Conservation (phyloP, 257 asterid genomes). For the Voacanga thouarsii region DNA sequence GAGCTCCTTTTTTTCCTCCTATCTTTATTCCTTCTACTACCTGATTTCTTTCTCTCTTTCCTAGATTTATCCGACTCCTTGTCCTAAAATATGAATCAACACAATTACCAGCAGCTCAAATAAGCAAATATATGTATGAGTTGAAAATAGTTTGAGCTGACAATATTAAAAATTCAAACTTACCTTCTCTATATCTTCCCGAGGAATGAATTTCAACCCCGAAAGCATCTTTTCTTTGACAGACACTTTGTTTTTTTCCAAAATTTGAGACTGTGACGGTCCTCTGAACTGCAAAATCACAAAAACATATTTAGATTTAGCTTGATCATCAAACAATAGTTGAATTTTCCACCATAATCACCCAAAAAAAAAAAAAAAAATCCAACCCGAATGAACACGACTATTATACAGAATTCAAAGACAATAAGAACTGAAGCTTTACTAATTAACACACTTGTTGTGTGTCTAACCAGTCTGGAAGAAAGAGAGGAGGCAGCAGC, state of each 20-base stretch:
- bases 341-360: background rate
- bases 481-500: background rate
- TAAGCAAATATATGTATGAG: background rate
- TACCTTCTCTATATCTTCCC: slow-evolving; percentile 38
- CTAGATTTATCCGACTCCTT: slow-evolving; percentile 31
- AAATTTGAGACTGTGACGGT: background rate
- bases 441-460: background rate
- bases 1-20: slow-evolving; percentile 43
- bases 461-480: background rate
- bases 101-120: background rate
- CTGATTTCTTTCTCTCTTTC: slow-evolving; percentile 44
- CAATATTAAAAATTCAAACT: background rate
- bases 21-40: slow-evolving; percentile 38
- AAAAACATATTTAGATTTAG: background rate
- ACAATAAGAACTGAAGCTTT: background rate
- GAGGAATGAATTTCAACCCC: slow-evolving; percentile 43
- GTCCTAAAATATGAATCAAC: slow-evolving; percentile 15
- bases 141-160: background rate
- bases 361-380: no score
- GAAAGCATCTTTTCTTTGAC: slow-evolving; percentile 30
- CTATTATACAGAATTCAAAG: background rate
- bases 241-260: background rate
- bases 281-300: slow-evolving; percentile 9
- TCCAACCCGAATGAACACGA: background rate
- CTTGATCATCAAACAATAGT: background rate